A percentile compares a stretch with the other conserved stretches of the same genome.
Evolutionary conservation across 495 filamentous ascomycete species (phyloP).

Genomic region (Hypomontagnella monticulosa): DNA sequence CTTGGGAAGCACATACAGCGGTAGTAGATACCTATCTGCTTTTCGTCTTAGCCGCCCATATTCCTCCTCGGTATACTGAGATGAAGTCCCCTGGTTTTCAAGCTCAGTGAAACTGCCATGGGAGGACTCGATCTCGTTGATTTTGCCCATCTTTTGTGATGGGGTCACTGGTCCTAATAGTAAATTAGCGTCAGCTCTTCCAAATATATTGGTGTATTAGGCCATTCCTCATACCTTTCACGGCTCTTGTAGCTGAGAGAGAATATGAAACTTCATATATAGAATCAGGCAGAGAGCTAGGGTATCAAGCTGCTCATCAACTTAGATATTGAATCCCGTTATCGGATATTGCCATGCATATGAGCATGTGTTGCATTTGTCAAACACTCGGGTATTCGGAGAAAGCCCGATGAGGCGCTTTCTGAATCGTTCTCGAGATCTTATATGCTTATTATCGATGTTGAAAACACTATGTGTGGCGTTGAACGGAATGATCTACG

Average conservation of each 20-base stretch:
- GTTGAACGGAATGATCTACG: slow-evolving; percentile 6
- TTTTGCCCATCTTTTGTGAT: slow-evolving; percentile 7
- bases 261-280: background rate
- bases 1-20: slow-evolving; percentile 13
- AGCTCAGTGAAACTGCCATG: background rate
- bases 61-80: slow-evolving; percentile 38
- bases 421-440: too few species aligned
- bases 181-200: background rate
- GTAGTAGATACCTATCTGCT: slow-evolving; percentile 37
- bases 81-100: slow-evolving; percentile 2
- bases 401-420: too few species aligned
- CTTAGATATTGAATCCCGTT: too few species aligned
- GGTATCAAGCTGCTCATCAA: too few species aligned
- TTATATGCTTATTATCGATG: too few species aligned
- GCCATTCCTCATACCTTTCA: background rate
- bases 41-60: slow-evolving; percentile 34
- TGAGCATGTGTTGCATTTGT: too few species aligned
- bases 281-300: background rate
- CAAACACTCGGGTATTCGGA: too few species aligned
- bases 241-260: background rate
- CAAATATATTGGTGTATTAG: background rate
- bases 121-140: background rate
- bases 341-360: too few species aligned
- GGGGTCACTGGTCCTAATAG: background rate
- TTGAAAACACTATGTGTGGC: too few species aligned